phyloP scores from a whole-genome alignment of 345 rosid genomes.

The Ceriops zippeliana region DNA sequence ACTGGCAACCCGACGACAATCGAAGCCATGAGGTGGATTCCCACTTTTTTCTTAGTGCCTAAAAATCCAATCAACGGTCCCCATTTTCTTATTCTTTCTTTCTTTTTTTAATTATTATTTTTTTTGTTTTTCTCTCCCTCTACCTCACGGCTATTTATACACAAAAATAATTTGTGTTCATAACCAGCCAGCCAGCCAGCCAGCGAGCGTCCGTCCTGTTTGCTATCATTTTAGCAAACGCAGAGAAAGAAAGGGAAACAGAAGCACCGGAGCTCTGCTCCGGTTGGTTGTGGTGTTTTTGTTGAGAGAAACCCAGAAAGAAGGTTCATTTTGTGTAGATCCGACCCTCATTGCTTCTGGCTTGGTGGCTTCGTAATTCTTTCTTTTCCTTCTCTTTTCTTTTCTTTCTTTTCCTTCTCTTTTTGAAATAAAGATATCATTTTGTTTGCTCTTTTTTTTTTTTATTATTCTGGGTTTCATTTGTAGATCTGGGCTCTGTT shows the following conservation, averaged over 20 bases:
- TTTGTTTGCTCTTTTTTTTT: too few relatives aligned
- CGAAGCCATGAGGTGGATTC: background rate
- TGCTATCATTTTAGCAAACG: background rate
- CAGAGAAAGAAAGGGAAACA: background rate
- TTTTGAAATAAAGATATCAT: too few relatives aligned
- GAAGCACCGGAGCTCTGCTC: slow-evolving; percentile 5
- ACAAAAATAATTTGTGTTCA: background rate
- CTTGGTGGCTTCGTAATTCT: background rate
- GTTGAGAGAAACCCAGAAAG: background rate
- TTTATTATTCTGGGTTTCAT: background rate
- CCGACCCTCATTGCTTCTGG: slow-evolving; percentile 26
- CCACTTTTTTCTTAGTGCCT: slow-evolving; percentile 1
- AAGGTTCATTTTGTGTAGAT: slow-evolving; percentile 13
- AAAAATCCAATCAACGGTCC: slow-evolving; percentile 28
- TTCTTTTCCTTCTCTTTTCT: too few relatives aligned
- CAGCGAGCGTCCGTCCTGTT: background rate
- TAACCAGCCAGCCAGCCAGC: background rate
- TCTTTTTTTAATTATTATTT: too few relatives aligned
- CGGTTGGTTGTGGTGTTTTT: slow-evolving; percentile 21
- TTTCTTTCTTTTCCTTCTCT: background rate
- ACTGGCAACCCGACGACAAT: slow-evolving; percentile 19
- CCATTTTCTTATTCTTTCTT: background rate
- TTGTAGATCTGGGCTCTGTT: slow-evolving; percentile 6
- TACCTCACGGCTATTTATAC: background rate
- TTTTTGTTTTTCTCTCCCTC: background rate